These are phyloP conservation scores for Dacryopinax spathularia DNA, from an alignment of 768 basidiomycete genomes.

Conservation along the genomic window DNA sequence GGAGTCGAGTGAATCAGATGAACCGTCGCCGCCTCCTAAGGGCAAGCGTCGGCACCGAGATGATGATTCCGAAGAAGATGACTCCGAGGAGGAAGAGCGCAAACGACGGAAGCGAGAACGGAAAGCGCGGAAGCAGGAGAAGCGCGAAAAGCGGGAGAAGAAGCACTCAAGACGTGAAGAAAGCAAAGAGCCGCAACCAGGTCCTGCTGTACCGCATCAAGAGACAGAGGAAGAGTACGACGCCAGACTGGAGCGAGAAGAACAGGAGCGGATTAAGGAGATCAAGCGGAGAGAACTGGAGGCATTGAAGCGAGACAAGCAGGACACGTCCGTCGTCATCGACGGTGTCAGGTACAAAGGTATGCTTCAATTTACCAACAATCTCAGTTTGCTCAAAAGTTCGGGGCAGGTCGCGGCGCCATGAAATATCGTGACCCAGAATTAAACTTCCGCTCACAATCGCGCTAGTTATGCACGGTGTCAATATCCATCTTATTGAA, in stretches of 20 bases:
- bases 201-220: constrained; percentile 14
- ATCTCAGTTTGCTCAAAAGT: background rate
- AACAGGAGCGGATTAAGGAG: constrained; percentile 38
- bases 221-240: constrained; percentile 68
- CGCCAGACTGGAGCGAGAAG: constrained; percentile 50
- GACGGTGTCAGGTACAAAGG: constrained; percentile 53
- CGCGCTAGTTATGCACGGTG: background rate
- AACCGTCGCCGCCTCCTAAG: background rate
- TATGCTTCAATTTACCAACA: constrained; percentile 12
- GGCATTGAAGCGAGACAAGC: constrained; percentile 21
- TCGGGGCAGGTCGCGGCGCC: constrained; percentile 15
- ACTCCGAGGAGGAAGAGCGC: constrained; percentile 8
- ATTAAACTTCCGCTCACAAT: background rate
- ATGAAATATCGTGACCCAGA: constrained; percentile 21
- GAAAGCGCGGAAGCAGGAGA: constrained; percentile 15
- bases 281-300: constrained; percentile 33
- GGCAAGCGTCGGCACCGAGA: background rate
- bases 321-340: constrained; percentile 18
- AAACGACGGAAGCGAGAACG: constrained; percentile 3
- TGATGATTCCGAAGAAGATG: background rate
- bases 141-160: constrained; percentile 18
- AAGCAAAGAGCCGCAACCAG: background rate
- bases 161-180: constrained; percentile 11
- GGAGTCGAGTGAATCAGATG: background rate
- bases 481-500: no score